Conservation (phyloP, 352 stramenopile species). For the Saprolegnia diclina region DNA sequence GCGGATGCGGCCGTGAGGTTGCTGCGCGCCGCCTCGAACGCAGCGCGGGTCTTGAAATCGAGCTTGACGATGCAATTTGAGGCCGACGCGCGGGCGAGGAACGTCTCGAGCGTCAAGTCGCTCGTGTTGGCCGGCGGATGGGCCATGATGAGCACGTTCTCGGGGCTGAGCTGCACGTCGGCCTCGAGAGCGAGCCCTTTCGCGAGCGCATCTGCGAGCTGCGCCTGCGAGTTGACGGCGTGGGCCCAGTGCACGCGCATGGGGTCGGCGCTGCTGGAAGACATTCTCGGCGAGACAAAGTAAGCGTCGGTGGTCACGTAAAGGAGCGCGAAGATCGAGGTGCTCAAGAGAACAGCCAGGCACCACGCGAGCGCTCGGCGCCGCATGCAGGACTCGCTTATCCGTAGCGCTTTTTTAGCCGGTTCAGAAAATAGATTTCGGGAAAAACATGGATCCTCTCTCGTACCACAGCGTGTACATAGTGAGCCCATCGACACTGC, state of each 20-base stretch:
- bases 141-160: conserved; percentile 16
- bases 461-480: too few relatives aligned
- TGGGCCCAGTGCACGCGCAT: conserved; percentile 21
- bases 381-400: too few relatives aligned
- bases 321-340: not conserved
- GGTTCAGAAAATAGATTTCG: too few relatives aligned
- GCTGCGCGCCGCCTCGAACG: not conserved
- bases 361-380: too few relatives aligned
- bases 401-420: too few relatives aligned
- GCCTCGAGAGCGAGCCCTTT: conserved; percentile 17
- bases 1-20: not conserved
- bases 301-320: not conserved
- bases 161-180: conserved; percentile 4
- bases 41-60: conserved; percentile 22
- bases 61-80: conserved; percentile 19
- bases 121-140: conserved; percentile 19
- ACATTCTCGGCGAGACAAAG: not conserved
- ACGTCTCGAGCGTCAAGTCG: conserved; percentile 2
- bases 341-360: not conserved
- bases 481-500: too few relatives aligned
- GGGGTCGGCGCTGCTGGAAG: not conserved
- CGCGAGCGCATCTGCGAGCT: conserved; percentile 5
- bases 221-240: conserved; percentile 22
- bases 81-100: not conserved
- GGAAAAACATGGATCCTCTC: too few relatives aligned